Evolutionary conservation across 192 early-diverging fungal genomes (phyloP), one percentile per base, ranked within the genome.

Genomic region (Mortierella hygrophila): DNA sequence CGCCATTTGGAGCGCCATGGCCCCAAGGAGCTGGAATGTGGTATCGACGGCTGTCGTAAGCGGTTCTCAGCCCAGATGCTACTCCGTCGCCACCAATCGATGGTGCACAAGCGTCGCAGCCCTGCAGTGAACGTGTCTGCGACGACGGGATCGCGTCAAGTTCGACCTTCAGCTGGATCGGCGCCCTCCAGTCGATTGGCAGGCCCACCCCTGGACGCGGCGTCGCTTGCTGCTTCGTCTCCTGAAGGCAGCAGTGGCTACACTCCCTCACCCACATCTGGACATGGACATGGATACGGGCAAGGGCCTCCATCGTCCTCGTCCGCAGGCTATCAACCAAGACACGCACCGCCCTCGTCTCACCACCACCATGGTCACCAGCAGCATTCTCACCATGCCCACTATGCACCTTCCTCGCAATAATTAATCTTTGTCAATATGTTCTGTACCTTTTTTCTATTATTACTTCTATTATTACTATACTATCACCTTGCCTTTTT

Each of bases 1-100:
- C 84, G 84, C n/a, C 84, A 86, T 78, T 49, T 86, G 38, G 79
- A 86, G 72, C 84, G 84, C 6, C 84, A 86, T 49, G 84, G 84
- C 0, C 84, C 84, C 49, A 86, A 86, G 42, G 84, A 86, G 41
- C 76, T 86, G 9, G 84, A 86, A 79, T 86, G 84, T 57, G 84
- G 84, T n/a, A 86, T 86, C 63, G 84, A 86, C 10, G 84, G 84
- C 6, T 86, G 84, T 40, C 79, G 84, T 32, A 86, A 86, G 75
- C 78, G 84, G 6, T 86, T 86, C 60, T 86, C 84, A 71, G 84
- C 84, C 15, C 78, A 77, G 41, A 86, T 86, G 84, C 42, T 86
- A 8, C 79, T 86, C n/a, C 79, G 84, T 44, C 84, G 84, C 18
- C 84, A 86, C 47, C 84, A 86, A 46, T 86, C 84, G 2, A 86